phyloP scores from a whole-genome alignment of 306 rosid genomes.

The Heteromeles arbutifolia region DNA sequence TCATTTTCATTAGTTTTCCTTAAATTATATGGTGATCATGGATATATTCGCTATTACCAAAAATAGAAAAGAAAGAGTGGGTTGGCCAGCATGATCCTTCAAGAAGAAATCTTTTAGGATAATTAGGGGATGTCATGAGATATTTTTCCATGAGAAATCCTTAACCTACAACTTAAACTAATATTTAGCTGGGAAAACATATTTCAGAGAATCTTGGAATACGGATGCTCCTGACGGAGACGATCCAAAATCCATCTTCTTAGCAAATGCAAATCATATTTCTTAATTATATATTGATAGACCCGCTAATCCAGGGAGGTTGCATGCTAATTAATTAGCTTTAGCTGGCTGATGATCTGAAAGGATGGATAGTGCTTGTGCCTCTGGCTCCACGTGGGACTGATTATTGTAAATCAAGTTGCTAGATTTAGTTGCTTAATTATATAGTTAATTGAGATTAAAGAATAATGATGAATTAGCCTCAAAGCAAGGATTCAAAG shows the following conservation, averaged over 20 bases:
- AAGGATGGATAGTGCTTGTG: not conserved
- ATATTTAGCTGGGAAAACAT: not conserved
- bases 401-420: not conserved
- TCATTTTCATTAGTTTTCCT: too few species aligned
- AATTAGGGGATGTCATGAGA: not conserved
- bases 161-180: not conserved
- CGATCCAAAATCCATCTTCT: not conserved
- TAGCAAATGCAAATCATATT: not conserved
- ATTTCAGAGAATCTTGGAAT: not conserved
- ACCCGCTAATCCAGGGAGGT: not conserved
- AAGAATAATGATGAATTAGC: not conserved
- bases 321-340: not conserved
- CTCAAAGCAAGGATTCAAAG: not conserved
- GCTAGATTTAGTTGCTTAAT: slow-evolving; percentile 3
- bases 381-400: slow-evolving; percentile 5
- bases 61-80: not conserved
- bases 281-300: not conserved
- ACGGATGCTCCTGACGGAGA: not conserved
- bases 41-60: not conserved
- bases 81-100: not conserved
- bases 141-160: not conserved
- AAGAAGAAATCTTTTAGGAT: not conserved
- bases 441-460: not conserved
- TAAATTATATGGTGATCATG: not conserved
- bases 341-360: not conserved